These are phyloP conservation scores for Globisporangium ultimum DNA, from an alignment of 352 stramenopile genomes.

Conservation along the genomic window DNA sequence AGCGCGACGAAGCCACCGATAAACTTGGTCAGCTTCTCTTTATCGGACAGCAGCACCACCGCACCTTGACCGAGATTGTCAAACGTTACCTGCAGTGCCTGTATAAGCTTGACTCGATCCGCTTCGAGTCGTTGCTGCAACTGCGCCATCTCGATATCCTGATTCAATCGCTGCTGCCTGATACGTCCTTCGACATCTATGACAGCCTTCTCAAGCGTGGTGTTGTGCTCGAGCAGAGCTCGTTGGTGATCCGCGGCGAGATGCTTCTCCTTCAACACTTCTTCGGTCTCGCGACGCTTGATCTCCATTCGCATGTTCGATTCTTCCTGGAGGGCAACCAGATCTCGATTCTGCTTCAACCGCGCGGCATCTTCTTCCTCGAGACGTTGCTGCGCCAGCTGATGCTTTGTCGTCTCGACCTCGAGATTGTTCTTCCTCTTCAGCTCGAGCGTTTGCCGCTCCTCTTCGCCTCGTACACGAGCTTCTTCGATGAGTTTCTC, in stretches of 20 bases:
- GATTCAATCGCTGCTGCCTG: conserved; percentile 61
- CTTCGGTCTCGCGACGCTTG: conserved; percentile 52
- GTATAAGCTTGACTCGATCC: conserved; percentile 61
- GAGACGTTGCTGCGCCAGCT: conserved; percentile 45
- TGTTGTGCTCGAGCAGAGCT: conserved; percentile 55
- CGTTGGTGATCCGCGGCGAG: conserved; percentile 41
- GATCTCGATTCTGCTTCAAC: conserved; percentile 47
- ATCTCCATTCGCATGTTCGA: conserved; percentile 55
- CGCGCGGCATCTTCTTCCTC: conserved; percentile 38
- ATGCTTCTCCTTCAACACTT: conserved; percentile 57
- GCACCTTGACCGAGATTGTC: conserved; percentile 63
- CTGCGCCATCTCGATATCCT: conserved; percentile 72
- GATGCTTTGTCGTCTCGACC: conserved; percentile 45
- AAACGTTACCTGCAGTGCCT: conserved; percentile 61
- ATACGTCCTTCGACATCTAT: conserved; percentile 69
- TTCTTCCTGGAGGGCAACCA: conserved; percentile 59
- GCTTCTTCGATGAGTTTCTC: conserved; percentile 47
- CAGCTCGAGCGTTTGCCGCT: conserved; percentile 43
- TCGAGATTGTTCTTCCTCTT: conserved; percentile 47
- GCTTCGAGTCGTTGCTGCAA: conserved; percentile 56
- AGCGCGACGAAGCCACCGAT: conserved; percentile 56
- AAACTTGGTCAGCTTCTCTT: conserved; percentile 56
- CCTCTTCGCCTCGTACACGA: conserved; percentile 37
- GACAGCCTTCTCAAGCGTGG: conserved; percentile 50
- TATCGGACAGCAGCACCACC: conserved; percentile 50